Evolutionary conservation across 78 protist species (phyloP).

Genomic region (Monosiga brevicollis): DNA sequence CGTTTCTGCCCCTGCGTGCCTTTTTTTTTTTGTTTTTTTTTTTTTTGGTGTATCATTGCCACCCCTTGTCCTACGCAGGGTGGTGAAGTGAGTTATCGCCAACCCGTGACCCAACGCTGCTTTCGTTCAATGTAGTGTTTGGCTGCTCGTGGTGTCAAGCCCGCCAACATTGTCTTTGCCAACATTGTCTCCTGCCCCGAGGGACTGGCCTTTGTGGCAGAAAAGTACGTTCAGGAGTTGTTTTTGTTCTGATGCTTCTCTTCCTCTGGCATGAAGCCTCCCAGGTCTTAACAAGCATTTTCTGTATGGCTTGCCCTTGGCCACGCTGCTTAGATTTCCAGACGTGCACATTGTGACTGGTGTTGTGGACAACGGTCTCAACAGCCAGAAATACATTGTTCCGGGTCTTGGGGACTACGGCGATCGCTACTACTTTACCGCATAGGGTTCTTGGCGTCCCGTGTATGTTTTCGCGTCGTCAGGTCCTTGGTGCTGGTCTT

Average conservation of each 20-base stretch:
- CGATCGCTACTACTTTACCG: conserved; percentile 60
- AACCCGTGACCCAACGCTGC: not conserved
- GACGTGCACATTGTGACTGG: not conserved
- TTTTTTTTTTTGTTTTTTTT: not conserved
- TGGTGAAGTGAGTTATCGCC: too few species aligned
- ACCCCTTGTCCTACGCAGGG: too few species aligned
- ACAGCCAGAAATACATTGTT: conserved; percentile 27
- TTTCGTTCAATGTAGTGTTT: not conserved
- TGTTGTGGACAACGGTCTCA: conserved; percentile 21
- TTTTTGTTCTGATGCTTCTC: too few species aligned
- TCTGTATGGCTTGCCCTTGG: too few species aligned
- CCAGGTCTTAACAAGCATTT: too few species aligned
- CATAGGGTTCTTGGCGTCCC: too few species aligned
- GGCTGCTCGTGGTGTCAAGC: conserved; percentile 30
- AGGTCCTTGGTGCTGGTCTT: not conserved
- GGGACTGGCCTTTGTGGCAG: conserved; percentile 16
- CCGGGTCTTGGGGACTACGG: conserved; percentile 70
- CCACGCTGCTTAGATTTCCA: conserved; percentile 8
- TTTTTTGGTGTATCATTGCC: too few species aligned
- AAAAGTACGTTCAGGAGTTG: not conserved
- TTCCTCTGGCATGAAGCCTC: too few species aligned
- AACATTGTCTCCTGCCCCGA: conserved; percentile 44
- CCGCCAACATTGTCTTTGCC: conserved; percentile 39
- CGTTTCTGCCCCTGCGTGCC: not conserved
- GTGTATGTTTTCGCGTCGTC: not conserved